phyloP scores from a whole-genome alignment of 495 filamentous ascomycete species.

The Thermothielavioides terrestris region DNA sequence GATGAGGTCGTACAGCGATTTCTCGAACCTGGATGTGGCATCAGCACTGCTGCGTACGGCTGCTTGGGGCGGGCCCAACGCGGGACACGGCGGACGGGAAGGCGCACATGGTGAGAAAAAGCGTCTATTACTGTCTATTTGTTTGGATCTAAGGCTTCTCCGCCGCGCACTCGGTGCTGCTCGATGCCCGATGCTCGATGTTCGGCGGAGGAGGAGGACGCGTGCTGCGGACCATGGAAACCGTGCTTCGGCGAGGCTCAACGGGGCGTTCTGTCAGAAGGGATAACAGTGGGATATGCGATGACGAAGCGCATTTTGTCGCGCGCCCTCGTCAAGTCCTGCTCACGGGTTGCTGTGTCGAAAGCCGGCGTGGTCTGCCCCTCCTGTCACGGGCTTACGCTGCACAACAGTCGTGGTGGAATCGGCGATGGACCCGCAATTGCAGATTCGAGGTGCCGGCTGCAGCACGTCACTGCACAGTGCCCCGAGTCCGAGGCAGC shows the following conservation, averaged over 20 bases:
- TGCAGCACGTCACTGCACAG: constrained; percentile 17
- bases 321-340: not conserved
- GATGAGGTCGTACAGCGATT: constrained; percentile 97
- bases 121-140: constrained; percentile 3
- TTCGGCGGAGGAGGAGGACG: too few species aligned
- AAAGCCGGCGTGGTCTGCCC: not conserved
- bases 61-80: too few species aligned
- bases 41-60: constrained; percentile 21
- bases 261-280: constrained; percentile 3
- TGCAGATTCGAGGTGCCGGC: not conserved
- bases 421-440: not conserved
- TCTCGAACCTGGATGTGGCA: constrained; percentile 77
- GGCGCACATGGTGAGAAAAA: constrained; percentile 19
- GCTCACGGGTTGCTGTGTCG: not conserved
- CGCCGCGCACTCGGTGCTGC: not conserved
- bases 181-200: not conserved
- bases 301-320: constrained; percentile 10
- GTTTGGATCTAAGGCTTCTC: not conserved
- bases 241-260: constrained; percentile 7
- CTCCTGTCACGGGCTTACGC: not conserved
- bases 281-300: not conserved
- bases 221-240: not conserved
- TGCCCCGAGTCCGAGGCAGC: not conserved
- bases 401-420: not conserved
- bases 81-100: not conserved